These are phyloP conservation scores for Thalassiosira hispida DNA, from an alignment of 352 stramenopile species.

Conservation along the genomic window DNA sequence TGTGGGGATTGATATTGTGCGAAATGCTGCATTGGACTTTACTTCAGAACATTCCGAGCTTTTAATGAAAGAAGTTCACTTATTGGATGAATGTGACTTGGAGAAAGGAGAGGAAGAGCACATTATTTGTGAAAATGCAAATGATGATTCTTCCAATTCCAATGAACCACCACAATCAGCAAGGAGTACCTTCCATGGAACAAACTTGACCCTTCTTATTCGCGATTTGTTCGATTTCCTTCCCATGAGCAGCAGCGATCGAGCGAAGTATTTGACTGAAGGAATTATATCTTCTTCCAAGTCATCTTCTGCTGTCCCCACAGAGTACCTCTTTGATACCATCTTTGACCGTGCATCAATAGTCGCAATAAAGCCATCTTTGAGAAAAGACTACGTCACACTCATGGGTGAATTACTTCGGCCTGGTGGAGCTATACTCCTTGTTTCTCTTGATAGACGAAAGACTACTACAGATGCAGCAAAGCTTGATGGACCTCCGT, in stretches of 20 bases:
- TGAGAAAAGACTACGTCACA: constrained; percentile 62
- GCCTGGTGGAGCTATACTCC: constrained; percentile 66
- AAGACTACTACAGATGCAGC: constrained; percentile 35
- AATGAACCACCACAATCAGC: too few relatives aligned
- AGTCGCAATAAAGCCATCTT: constrained; percentile 70
- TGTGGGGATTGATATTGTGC: constrained; percentile 77
- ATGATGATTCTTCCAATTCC: constrained; percentile 28
- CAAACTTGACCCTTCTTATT: constrained; percentile 64
- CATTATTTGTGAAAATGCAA: constrained; percentile 4
- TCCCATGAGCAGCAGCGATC: constrained; percentile 21
- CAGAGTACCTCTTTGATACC: constrained; percentile 55
- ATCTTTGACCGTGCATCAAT: constrained; percentile 79
- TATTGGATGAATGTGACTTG: constrained; percentile 8
- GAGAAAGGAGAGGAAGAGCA: background rate
- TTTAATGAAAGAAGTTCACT: constrained; percentile 24
- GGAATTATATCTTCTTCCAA: background rate
- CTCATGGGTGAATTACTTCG: constrained; percentile 58
- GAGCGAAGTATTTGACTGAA: constrained; percentile 22
- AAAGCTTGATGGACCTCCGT: constrained; percentile 53
- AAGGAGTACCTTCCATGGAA: constrained; percentile 35
- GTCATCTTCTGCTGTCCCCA: background rate
- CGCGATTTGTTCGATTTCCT: constrained; percentile 75
- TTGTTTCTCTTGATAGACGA: constrained; percentile 64
- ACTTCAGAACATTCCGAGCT: constrained; percentile 62
- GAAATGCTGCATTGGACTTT: constrained; percentile 71